These are phyloP conservation scores for Hydrangea macrophylla DNA, from an alignment of 148 eudicot species.

Conservation along the genomic window DNA sequence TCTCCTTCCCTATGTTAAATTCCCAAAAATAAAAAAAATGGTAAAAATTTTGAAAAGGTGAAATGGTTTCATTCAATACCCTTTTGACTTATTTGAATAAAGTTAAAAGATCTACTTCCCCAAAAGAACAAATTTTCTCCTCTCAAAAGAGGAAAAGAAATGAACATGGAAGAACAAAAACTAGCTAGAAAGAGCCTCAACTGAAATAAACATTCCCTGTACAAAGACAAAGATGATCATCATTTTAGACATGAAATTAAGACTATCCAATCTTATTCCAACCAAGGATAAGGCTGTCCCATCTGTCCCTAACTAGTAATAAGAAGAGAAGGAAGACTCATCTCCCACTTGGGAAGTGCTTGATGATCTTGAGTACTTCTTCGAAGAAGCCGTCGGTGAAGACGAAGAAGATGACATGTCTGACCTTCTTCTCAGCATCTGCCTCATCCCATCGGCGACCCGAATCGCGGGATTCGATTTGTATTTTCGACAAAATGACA, in stretches of 20 bases:
- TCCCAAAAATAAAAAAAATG: no score
- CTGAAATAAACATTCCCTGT: constrained; percentile 13
- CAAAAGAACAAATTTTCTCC: neutral
- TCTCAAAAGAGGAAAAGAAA: neutral
- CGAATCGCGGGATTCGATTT: constrained; percentile 59
- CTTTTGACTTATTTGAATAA: neutral
- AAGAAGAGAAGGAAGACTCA: constrained; percentile 16
- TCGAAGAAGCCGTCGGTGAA: constrained; percentile 24
- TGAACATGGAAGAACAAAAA: neutral
- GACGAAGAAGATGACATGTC: constrained; percentile 18
- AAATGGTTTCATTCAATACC: neutral
- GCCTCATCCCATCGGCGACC: constrained; percentile 71
- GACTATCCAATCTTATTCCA: neutral
- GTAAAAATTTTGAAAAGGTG: neutral
- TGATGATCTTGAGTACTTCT: constrained; percentile 33
- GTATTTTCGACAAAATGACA: constrained; percentile 64
- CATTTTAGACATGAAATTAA: constrained; percentile 11
- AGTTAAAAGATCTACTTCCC: neutral
- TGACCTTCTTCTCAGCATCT: constrained; percentile 66
- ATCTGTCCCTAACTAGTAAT: neutral
- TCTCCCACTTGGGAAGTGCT: constrained; percentile 28
- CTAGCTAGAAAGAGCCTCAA: constrained; percentile 8
- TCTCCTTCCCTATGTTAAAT: no score
- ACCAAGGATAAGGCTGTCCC: neutral
- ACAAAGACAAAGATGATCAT: constrained; percentile 11